phyloP scores from a whole-genome alignment of 2,329 filamentous ascomycete species.

The Fusarium sp. region DNA sequence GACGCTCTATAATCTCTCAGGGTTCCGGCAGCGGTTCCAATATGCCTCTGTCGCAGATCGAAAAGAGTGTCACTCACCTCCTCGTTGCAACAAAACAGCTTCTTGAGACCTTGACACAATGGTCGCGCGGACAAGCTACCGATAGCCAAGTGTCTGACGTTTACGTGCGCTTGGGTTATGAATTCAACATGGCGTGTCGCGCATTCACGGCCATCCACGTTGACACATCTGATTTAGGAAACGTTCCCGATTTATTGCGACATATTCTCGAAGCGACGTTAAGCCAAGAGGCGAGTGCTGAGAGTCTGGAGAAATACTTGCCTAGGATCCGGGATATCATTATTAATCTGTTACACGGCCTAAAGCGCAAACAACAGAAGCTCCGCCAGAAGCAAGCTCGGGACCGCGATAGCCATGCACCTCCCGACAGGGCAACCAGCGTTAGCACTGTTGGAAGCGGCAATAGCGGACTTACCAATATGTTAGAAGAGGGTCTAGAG shows the following conservation, averaged over 20 bases:
- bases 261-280: constrained; percentile 94
- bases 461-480: constrained; percentile 66
- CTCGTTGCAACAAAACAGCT: constrained; percentile 98
- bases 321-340: constrained; percentile 98
- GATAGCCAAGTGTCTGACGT: constrained; percentile 98
- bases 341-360: constrained; percentile 93
- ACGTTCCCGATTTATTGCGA: constrained; percentile 91
- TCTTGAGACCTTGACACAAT: constrained; percentile 95
- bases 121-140: constrained; percentile 92
- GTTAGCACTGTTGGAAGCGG: constrained; percentile 69
- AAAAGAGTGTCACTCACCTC: constrained; percentile 98
- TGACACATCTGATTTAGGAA: constrained; percentile 92
- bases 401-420: constrained; percentile 62
- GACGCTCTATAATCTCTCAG: constrained; percentile 46
- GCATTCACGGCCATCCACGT: constrained; percentile 98
- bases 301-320: constrained; percentile 93
- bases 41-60: constrained; percentile 91
- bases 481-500: constrained; percentile 71
- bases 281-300: constrained; percentile 93
- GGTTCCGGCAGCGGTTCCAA: constrained; percentile 71
- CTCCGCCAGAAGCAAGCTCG: constrained; percentile 73
- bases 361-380: constrained; percentile 97
- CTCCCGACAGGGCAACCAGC: constrained; percentile 67
- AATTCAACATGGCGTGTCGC: constrained; percentile 98
- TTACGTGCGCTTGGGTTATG: constrained; percentile 96